Base-by-base conservation (phyloP, 148 eudicot species). In the Talinum fruticosum region DNA sequence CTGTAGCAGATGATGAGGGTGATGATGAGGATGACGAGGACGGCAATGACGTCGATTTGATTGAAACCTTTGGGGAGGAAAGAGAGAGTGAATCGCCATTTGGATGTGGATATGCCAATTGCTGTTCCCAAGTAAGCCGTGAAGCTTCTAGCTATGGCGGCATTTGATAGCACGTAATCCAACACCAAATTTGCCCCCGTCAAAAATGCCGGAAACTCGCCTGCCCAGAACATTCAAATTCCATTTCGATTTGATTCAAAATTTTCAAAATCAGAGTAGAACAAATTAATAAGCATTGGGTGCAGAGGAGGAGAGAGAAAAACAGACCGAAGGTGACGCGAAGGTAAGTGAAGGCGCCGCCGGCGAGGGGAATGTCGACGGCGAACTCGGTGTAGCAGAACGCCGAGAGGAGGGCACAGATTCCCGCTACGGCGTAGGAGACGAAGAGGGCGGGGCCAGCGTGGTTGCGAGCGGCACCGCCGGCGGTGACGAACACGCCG, bases 371-470 rank as follows among this genome's bases (percentile, higher is more conserved):
- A 78, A 95, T 80, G 41, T 95, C 94, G 59, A 92, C 99, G 59
- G 99, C 99, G 81, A 95, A 95, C 80, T 95, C 99, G 3, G 97
- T 92, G 84, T 95, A 95, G 79, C 99, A 95, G 84, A 95, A 88
- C 59, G 99, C 96, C 37, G 97, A 95, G 29, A 95, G 88, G 57
- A 95, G 89, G 19, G 97, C 97, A 76, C 96, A 91, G 61, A 95
- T 30, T 29, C 97, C 99, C 53, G 99, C 99, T 88, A 95, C 86
- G 96, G 94, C 97, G 87, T 95, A 95, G 28, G 99, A 95, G 2
- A 95, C 53, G 30, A 92, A 77, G 24, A 95, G 86, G 24, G 94
- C 84, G 14, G 97, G 97, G n/a, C 99, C 99, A 19, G 99, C 92
- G 38, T 69, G 80, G 7, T 72, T 36, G 33, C 69, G 83, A 23